Evolutionary conservation across 768 basidiomycete genomes (phyloP), one percentile per base, ranked within the genome.

Genomic region (Leccinum incarnatum): DNA sequence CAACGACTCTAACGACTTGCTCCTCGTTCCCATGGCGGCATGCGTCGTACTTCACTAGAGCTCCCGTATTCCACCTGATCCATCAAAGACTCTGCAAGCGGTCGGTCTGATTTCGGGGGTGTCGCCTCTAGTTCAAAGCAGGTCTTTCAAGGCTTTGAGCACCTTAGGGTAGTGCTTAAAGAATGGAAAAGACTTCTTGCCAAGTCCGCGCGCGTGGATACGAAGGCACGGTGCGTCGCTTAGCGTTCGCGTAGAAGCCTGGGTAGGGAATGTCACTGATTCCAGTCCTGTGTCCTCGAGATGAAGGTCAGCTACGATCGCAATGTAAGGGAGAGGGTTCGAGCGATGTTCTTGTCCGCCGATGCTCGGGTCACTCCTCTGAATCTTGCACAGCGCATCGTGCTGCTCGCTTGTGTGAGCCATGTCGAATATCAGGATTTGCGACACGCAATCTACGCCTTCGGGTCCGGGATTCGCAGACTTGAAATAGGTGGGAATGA

Each of bases 341-440:
- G 23, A 48, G 8, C 10, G 10, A 9, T 53, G 17, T 17, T 11
- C 21, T 9, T 17, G 36, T 48, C 47, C 14, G 15, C 30, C 52
- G 25, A 53, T 53, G 36, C 9, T 37, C 6, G 8, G 10, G n/a
- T 40, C 19, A 23, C 25, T 36, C 19, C 36, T 14, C 23, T 37
- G 15, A 8, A 53, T 53, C 17, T 36, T 23, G 8, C 2, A 25
- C 23, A 25, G 23, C 12, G n/a, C n/a, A 11, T 42, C 42, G 5
- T 19, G 42, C 19, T 45, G 19, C 11, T 19, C 10, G 19, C n/a
- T 2, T 17, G 23, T 37, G 3, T 8, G 15, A 7, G 40, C 27
- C 12, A 21, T 42, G 53, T 55, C 53, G 2, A 21, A 42, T 15
- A 57, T 55, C 37, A 57, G 21, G 4, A 57, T 54, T 42, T 57